Conservation (phyloP, 108 stramenopile genomes). For the Pelagomonas calceolata region DNA sequence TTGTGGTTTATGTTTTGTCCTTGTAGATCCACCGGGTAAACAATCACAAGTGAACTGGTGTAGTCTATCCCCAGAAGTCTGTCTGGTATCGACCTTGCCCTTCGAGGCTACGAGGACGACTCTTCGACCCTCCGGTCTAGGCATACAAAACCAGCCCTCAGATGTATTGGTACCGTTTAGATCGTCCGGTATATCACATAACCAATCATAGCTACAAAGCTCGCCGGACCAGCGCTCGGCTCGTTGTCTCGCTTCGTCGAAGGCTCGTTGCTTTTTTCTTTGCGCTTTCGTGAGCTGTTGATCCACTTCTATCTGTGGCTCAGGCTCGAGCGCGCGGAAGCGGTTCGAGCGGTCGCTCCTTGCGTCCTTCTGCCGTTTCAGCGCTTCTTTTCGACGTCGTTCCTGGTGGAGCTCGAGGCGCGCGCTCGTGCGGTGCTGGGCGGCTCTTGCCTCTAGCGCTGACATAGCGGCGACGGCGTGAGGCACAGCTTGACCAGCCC, state of each 20-base stretch:
- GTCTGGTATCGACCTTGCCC: too few species aligned
- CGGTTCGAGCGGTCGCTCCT: slow-evolving; percentile 16
- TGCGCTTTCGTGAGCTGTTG: slow-evolving; percentile 4
- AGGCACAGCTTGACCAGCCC: too few species aligned
- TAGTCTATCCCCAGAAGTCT: too few species aligned
- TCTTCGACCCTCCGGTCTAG: slow-evolving; percentile 26
- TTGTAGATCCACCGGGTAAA: background rate
- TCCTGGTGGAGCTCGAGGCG: background rate
- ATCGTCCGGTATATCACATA: slow-evolving; percentile 19
- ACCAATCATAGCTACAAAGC: slow-evolving; percentile 27
- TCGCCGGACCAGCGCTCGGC: slow-evolving; percentile 19
- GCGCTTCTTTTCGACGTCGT: background rate
- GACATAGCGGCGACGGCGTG: too few species aligned
- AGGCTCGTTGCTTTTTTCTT: background rate
- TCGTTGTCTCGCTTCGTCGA: slow-evolving; percentile 4
- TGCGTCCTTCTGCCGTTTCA: slow-evolving; percentile 1
- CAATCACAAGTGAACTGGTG: too few species aligned
- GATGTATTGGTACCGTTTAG: slow-evolving; percentile 18
- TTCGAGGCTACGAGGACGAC: slow-evolving; percentile 17
- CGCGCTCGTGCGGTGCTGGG: too few species aligned
- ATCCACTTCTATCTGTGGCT: background rate
- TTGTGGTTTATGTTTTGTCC: slow-evolving; percentile 2
- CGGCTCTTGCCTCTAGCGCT: too few species aligned
- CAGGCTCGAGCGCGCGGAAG: slow-evolving; percentile 1
- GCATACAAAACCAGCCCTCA: slow-evolving; percentile 22